Conservation (phyloP, 2,329 filamentous ascomycete genomes). For the Botryotinia calthae region DNA sequence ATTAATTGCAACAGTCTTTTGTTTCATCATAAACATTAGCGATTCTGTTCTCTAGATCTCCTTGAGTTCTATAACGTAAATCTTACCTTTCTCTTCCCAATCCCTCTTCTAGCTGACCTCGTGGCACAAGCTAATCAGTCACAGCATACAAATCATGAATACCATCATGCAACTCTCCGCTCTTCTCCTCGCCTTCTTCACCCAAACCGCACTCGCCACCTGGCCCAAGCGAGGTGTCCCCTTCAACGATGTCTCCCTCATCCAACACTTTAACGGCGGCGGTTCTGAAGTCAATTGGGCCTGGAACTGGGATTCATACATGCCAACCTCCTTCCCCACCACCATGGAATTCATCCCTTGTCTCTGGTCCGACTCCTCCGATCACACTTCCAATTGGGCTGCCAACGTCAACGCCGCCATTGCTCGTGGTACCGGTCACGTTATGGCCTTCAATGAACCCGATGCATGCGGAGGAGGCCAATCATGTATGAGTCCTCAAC, state of each 20-base stretch:
- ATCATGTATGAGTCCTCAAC: conserved; percentile 45
- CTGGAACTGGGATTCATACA: conserved; percentile 63
- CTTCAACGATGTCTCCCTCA: conserved; percentile 22
- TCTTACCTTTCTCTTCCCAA: too few relatives aligned
- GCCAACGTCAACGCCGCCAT: conserved; percentile 14
- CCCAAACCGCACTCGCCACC: not conserved
- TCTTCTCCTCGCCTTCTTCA: not conserved
- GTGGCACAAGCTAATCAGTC: not conserved
- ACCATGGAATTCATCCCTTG: conserved; percentile 62
- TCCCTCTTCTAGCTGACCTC: too few relatives aligned
- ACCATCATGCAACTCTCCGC: not conserved
- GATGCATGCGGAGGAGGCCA: conserved; percentile 52
- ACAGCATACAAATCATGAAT: conserved; percentile 1
- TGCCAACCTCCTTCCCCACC: conserved; percentile 44
- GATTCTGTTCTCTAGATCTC: not conserved
- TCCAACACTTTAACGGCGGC: conserved; percentile 24
- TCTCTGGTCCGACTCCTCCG: conserved; percentile 51
- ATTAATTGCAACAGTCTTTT: not conserved
- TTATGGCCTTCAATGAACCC: conserved; percentile 71
- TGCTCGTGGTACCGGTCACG: conserved; percentile 49
- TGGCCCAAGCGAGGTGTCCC: conserved; percentile 24
- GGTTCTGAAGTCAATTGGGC: conserved; percentile 46
- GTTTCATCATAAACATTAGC: not conserved
- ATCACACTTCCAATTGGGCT: conserved; percentile 1
- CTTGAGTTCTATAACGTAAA: not conserved